A percentile compares a stretch with the other conserved stretches of the same genome.
Evolutionary conservation across 208 protist genomes (phyloP).

Genomic region (Trichomonas tenax): DNA sequence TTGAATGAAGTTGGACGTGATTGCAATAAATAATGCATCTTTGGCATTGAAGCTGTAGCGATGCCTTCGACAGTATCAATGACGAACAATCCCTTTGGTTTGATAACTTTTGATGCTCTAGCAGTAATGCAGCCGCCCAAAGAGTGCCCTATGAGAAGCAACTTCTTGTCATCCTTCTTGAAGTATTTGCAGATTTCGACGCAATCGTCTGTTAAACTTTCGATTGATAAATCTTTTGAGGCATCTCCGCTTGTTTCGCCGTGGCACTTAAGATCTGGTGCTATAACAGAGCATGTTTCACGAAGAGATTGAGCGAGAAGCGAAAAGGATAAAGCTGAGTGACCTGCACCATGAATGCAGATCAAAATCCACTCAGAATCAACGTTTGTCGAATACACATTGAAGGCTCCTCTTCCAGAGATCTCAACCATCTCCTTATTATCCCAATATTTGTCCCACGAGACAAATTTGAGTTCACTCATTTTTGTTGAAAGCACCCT

Average conservation of each 20-base stretch:
- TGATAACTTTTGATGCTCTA: background rate
- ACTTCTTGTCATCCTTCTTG: background rate
- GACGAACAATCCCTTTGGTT: background rate
- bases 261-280: background rate
- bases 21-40: background rate
- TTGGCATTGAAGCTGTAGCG: background rate
- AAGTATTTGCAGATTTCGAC: background rate
- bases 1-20: background rate
- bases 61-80: background rate
- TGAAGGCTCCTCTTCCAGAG: background rate
- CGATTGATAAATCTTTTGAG: background rate
- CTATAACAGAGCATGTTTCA: background rate
- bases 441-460: background rate
- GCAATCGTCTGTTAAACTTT: background rate
- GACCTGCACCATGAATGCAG: constrained; percentile 1
- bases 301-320: background rate
- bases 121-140: background rate
- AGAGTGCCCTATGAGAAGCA: background rate
- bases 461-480: background rate
- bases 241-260: background rate
- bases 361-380: background rate
- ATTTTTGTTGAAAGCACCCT: too few relatives aligned
- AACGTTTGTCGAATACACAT: background rate
- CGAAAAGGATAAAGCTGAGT: background rate
- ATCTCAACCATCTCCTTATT: background rate